These are phyloP conservation scores for Edaphochlamys debaryana DNA, from an alignment of 139 green algal species.

Conservation along the genomic window DNA sequence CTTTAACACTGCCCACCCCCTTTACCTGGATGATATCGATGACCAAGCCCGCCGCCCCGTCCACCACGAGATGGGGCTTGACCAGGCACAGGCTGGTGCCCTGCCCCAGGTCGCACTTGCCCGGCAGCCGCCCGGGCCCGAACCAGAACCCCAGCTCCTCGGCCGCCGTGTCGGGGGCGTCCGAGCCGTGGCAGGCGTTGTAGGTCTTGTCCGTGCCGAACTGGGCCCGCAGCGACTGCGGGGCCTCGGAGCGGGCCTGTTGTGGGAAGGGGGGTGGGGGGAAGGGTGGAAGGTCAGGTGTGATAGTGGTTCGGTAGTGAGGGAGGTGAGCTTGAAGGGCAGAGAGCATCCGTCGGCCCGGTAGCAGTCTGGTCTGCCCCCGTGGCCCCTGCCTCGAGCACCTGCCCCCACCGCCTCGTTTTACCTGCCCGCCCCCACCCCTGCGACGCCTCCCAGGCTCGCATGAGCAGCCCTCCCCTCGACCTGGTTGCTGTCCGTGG, in stretches of 20 bases:
- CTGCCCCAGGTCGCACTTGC: conserved; percentile 49
- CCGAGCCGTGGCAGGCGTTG: conserved; percentile 82
- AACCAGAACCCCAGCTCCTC: conserved; percentile 81
- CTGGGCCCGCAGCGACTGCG: conserved; percentile 67
- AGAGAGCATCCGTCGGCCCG: too few relatives aligned
- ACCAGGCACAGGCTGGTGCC: conserved; percentile 73
- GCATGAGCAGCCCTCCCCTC: too few relatives aligned
- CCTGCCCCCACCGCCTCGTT: too few relatives aligned
- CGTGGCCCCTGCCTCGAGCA: too few relatives aligned
- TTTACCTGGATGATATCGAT: conserved; percentile 46
- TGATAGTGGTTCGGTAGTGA: too few relatives aligned
- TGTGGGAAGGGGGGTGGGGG: background rate
- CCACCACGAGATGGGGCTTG: conserved; percentile 77
- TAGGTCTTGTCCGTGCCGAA: conserved; percentile 69
- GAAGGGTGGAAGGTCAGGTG: too few relatives aligned
- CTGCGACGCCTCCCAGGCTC: too few relatives aligned
- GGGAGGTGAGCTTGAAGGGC: too few relatives aligned
- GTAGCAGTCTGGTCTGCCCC: too few relatives aligned
- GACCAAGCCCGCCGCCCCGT: conserved; percentile 58
- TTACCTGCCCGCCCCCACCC: too few relatives aligned
- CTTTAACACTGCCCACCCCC: too few relatives aligned
- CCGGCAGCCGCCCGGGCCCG: conserved; percentile 30
- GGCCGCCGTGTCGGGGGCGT: conserved; percentile 70
- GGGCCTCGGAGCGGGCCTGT: conserved; percentile 66
- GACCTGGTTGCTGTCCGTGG: too few relatives aligned